Evolutionary conservation across 1,284 basidiomycete species (phyloP).

Genomic region (Pterulicium gracile): DNA sequence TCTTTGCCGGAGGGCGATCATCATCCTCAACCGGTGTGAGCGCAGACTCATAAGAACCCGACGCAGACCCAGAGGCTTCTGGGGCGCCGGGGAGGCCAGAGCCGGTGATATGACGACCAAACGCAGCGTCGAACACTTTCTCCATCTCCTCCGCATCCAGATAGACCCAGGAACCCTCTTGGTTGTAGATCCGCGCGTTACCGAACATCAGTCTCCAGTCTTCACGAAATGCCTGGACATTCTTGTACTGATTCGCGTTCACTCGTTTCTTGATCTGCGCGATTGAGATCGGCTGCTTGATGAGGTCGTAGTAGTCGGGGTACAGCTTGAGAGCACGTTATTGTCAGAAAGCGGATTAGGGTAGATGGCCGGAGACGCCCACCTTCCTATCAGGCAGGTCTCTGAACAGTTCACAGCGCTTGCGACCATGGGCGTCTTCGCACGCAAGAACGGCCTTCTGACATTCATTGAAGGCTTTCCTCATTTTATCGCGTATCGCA

Average conservation of each 20-base stretch:
- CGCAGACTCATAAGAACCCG: slow-evolving; percentile 53
- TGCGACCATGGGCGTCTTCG: slow-evolving; percentile 63
- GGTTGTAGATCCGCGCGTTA: slow-evolving; percentile 88
- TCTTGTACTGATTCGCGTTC: slow-evolving; percentile 67
- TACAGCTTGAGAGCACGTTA: slow-evolving; percentile 58
- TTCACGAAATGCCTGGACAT: slow-evolving; percentile 59
- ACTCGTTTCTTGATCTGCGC: slow-evolving; percentile 81
- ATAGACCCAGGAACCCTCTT: slow-evolving; percentile 88
- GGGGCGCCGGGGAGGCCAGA: slow-evolving; percentile 68
- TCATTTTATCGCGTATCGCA: slow-evolving; percentile 64
- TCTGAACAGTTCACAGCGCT: slow-evolving; percentile 77
- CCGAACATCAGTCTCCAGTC: slow-evolving; percentile 89
- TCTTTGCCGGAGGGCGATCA: slow-evolving; percentile 33
- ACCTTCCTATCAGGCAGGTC: slow-evolving; percentile 70
- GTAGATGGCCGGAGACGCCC: too few species aligned
- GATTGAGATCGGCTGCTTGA: slow-evolving; percentile 77
- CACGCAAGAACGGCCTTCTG: slow-evolving; percentile 71
- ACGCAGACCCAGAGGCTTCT: slow-evolving; percentile 26
- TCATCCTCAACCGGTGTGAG: slow-evolving; percentile 71
- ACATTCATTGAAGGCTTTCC: slow-evolving; percentile 75
- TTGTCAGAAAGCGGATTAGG: too few species aligned
- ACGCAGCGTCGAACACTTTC: slow-evolving; percentile 66
- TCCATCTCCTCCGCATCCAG: slow-evolving; percentile 90
- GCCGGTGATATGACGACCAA: slow-evolving; percentile 45
- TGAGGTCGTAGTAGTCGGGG: slow-evolving; percentile 82